These are phyloP conservation scores for Allium sativum DNA, from an alignment of 106 monocot genomes.

Conservation along the genomic window DNA sequence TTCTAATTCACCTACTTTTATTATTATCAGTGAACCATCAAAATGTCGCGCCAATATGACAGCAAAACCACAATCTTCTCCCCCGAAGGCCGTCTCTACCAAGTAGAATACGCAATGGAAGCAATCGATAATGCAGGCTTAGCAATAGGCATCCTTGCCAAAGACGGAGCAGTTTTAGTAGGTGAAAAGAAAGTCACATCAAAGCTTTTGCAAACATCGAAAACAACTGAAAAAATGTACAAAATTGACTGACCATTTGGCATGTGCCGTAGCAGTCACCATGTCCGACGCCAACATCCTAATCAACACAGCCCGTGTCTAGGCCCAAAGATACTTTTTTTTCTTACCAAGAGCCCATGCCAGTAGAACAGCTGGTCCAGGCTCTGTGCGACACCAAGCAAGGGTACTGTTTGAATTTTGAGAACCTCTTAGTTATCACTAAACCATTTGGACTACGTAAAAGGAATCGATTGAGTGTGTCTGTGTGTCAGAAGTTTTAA, in stretches of 20 bases:
- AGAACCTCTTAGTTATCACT: no score
- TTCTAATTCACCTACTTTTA: no score
- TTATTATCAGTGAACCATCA: background rate
- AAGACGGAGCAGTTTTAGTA: conserved; percentile 33
- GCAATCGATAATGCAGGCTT: conserved; percentile 37
- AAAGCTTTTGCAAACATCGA: conserved; percentile 85
- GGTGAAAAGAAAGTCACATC: conserved; percentile 77
- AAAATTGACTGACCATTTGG: conserved; percentile 86
- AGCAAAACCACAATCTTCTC: conserved; percentile 43
- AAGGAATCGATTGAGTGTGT: no score
- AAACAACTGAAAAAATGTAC: conserved; percentile 88
- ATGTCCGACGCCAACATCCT: conserved; percentile 98
- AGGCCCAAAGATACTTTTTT: conserved; percentile 83
- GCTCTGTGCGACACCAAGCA: conserved; percentile 92
- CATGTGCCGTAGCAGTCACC: conserved; percentile 86
- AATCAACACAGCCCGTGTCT: conserved; percentile 80
- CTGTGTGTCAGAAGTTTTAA: no score
- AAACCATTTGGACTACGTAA: no score
- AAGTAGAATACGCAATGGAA: conserved; percentile 47
- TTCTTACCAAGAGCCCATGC: conserved; percentile 89
- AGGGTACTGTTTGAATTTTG: conserved; percentile 17
- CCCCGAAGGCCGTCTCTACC: conserved; percentile 33
- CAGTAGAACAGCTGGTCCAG: conserved; percentile 88
- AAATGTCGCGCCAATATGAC: conserved; percentile 37
- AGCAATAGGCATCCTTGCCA: conserved; percentile 26